These are phyloP conservation scores for Kalmanozyma brasiliensis DNA, from an alignment of 1,284 basidiomycete genomes.

Conservation along the genomic window DNA sequence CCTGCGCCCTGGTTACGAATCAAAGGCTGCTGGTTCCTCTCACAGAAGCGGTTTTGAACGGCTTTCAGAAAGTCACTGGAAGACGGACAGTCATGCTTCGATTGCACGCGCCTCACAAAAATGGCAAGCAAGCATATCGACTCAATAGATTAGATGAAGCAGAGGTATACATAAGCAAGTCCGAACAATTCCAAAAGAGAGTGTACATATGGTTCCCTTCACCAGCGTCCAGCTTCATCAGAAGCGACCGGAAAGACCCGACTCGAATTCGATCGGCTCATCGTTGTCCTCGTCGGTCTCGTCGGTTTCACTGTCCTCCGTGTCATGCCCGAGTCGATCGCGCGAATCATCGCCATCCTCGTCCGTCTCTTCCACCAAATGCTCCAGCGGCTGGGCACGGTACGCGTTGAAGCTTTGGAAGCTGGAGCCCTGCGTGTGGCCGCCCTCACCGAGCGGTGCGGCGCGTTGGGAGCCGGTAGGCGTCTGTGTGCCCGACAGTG, in stretches of 20 bases:
- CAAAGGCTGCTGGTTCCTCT: too few relatives aligned
- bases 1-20: too few relatives aligned
- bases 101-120: too few relatives aligned
- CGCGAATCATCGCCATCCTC: constrained; percentile 28
- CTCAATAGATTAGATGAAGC: too few relatives aligned
- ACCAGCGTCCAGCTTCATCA: too few relatives aligned
- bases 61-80: too few relatives aligned
- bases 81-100: too few relatives aligned
- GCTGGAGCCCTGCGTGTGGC: constrained; percentile 21
- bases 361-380: constrained; percentile 38
- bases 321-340: constrained; percentile 11
- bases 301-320: constrained; percentile 18
- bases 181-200: too few relatives aligned
- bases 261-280: constrained; percentile 43
- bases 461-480: constrained; percentile 24
- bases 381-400: constrained; percentile 42
- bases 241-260: constrained; percentile 12
- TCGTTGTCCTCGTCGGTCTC: constrained; percentile 26
- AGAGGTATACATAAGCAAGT: too few relatives aligned
- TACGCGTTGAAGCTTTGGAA: constrained; percentile 43
- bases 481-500: constrained; percentile 17
- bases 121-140: too few relatives aligned
- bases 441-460: constrained; percentile 1
- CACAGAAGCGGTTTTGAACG: too few relatives aligned
- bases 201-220: too few relatives aligned